Base-by-base conservation (phyloP, 768 basidiomycete genomes). In the Crucibulum laeve region DNA sequence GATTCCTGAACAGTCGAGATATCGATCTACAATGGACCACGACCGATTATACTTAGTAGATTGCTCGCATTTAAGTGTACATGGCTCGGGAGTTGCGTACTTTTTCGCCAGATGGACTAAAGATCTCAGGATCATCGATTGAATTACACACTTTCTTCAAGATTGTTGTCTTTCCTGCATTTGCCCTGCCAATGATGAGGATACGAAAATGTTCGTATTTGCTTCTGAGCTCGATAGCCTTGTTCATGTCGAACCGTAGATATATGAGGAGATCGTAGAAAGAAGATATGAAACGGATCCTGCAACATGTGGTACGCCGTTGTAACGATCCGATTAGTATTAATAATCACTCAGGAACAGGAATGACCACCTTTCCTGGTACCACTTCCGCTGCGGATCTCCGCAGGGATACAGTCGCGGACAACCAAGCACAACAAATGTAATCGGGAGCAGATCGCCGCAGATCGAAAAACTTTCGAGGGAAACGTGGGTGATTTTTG, bases 101-200 rank as follows among this genome's bases (percentile, higher is more conserved):
- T n/a, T n/a, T n/a, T n/a, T n/a, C 15, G 30, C 30, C 15, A 13
- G 30, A 32, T 32, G 11, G 15, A 11, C 4, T 32, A 13, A 13
- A 52, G 28, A 69, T 56, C 8, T 43, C 53, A 0, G 67, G 65
- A 3, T 60, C 54, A 6, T 68, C 62, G 1, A 46, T 56, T 4
- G 63, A 59, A 42, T 62, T 57, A 49, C 67, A 69, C 5, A 72
- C 57, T 38, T 56, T 60, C 49, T 68, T 57, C 14, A 69, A 53
- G 17, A 71, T 52, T 0, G 70, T 71, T 0, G 68, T 71, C 47
- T 71, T 71, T 0, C 69, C 69, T 1, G 67, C 59, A 40, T 69
- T 69, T 2, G 65, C 62, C 40, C 62, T 57, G 3, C 70, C 70
- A n/a, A 71, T 65, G 13, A 69, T 51, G 37, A 71, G 64, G 22